A percentile compares a stretch with the other conserved stretches of the same genome.
These are phyloP conservation scores for Zea luxurians DNA, from an alignment of 176 grass and related monocot species.

Conservation along the genomic window DNA sequence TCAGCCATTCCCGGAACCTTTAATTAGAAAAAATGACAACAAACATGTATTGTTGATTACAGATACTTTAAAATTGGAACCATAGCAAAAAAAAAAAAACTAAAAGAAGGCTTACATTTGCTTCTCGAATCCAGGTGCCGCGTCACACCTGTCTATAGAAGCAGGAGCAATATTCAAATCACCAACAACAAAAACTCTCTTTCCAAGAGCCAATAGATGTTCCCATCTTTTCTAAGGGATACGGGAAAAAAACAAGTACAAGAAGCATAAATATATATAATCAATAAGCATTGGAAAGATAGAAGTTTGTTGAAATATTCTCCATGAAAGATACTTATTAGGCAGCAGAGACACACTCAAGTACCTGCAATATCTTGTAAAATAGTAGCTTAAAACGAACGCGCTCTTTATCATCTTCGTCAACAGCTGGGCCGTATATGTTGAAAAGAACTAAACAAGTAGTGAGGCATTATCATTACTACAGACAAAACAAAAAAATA, in stretches of 20 bases:
- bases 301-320: background rate
- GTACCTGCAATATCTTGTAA: conserved; percentile 85
- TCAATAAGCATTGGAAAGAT: background rate
- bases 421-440: conserved; percentile 87
- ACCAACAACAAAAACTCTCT: conserved; percentile 87
- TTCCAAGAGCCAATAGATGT: conserved; percentile 62
- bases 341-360: conserved; percentile 16
- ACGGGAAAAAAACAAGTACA: conserved; percentile 29
- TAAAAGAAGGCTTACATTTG: conserved; percentile 64
- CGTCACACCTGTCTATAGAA: conserved; percentile 88
- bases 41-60: background rate
- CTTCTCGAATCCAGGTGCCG: conserved; percentile 77
- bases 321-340: background rate
- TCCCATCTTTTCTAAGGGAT: conserved; percentile 89
- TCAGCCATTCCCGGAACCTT: conserved; percentile 90
- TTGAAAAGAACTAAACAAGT: conserved; percentile 84
- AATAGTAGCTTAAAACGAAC: conserved; percentile 87
- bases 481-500: conserved; percentile 29
- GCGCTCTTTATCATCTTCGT: conserved; percentile 72
- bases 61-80: background rate
- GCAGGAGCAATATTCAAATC: conserved; percentile 97
- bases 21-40: conserved; percentile 24
- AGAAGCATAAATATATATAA: conserved; percentile 16
- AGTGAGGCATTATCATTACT: conserved; percentile 4
- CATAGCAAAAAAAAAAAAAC: conserved; percentile 15